A percentile compares a stretch with the other conserved stretches of the same genome.
Evolutionary conservation across 2,329 filamentous ascomycete species (phyloP).

Genomic region (Cercospora sp.): DNA sequence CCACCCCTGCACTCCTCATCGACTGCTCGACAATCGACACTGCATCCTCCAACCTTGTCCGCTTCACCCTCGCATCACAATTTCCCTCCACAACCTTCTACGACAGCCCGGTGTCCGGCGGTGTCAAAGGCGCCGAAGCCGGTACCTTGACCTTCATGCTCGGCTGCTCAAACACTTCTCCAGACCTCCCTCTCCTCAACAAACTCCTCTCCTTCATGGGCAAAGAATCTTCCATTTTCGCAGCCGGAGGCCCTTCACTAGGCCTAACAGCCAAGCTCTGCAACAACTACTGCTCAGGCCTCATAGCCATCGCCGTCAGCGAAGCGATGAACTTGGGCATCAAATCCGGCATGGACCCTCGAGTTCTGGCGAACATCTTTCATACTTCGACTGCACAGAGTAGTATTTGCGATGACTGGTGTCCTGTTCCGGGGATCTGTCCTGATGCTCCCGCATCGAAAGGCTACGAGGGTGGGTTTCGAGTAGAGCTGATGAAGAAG

Average conservation of each 20-base stretch:
- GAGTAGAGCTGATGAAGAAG: slow-evolving; percentile 61
- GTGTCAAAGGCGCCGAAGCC: slow-evolving; percentile 54
- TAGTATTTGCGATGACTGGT: slow-evolving; percentile 54
- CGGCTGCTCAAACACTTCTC: slow-evolving; percentile 50
- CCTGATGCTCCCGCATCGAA: slow-evolving; percentile 51
- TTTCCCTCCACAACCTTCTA: slow-evolving; percentile 50
- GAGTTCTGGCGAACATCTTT: slow-evolving; percentile 55
- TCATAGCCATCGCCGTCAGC: slow-evolving; percentile 59
- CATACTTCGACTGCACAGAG: slow-evolving; percentile 56
- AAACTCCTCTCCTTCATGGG: slow-evolving; percentile 55
- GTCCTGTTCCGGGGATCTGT: slow-evolving; percentile 54
- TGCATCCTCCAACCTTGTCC: slow-evolving; percentile 51
- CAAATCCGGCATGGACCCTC: slow-evolving; percentile 57
- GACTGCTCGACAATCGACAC: slow-evolving; percentile 61
- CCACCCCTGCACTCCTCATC: slow-evolving; percentile 51
- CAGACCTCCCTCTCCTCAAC: slow-evolving; percentile 48
- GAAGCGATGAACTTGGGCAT: slow-evolving; percentile 65
- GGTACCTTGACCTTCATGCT: slow-evolving; percentile 59
- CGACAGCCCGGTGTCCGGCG: slow-evolving; percentile 57
- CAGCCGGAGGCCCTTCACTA: slow-evolving; percentile 58
- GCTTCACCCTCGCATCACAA: slow-evolving; percentile 42
- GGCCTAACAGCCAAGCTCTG: slow-evolving; percentile 61
- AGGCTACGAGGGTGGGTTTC: slow-evolving; percentile 58
- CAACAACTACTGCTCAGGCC: slow-evolving; percentile 62
- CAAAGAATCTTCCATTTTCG: slow-evolving; percentile 48